Conservation (phyloP, 371 early-diverging fungal genomes). For the Batkoa obscura region DNA sequence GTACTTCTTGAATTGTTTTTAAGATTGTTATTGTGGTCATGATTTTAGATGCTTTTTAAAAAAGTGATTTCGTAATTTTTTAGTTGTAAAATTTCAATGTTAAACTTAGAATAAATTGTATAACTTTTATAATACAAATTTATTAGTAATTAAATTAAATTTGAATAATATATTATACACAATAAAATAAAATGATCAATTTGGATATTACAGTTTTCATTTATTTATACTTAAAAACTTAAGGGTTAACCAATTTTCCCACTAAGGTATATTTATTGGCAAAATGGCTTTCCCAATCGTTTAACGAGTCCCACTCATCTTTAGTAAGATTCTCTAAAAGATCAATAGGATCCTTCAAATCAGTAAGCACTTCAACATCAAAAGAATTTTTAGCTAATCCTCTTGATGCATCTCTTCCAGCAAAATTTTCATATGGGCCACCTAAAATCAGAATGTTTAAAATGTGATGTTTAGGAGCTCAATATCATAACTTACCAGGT, state of each 20-base stretch:
- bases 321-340: slow-evolving; percentile 46
- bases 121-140: too few species aligned
- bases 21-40: neutral
- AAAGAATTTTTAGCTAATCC: slow-evolving; percentile 81
- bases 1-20: slow-evolving; percentile 9
- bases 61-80: too few species aligned
- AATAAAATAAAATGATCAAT: too few species aligned
- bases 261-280: slow-evolving; percentile 49
- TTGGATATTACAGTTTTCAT: too few species aligned
- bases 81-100: too few species aligned
- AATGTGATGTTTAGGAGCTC: neutral
- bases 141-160: too few species aligned
- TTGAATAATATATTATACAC: too few species aligned
- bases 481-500: slow-evolving; percentile 33
- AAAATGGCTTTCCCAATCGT: slow-evolving; percentile 59
- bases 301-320: slow-evolving; percentile 53
- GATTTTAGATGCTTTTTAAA: too few species aligned
- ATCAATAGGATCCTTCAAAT: slow-evolving; percentile 58
- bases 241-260: slow-evolving; percentile 42
- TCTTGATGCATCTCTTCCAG: slow-evolving; percentile 62
- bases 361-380: slow-evolving; percentile 51
- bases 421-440: slow-evolving; percentile 82
- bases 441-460: slow-evolving; percentile 18
- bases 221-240: slow-evolving; percentile 11
- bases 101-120: too few species aligned